phyloP scores from a whole-genome alignment of 2,329 filamentous ascomycete species.

The Fusarium temperatum region DNA sequence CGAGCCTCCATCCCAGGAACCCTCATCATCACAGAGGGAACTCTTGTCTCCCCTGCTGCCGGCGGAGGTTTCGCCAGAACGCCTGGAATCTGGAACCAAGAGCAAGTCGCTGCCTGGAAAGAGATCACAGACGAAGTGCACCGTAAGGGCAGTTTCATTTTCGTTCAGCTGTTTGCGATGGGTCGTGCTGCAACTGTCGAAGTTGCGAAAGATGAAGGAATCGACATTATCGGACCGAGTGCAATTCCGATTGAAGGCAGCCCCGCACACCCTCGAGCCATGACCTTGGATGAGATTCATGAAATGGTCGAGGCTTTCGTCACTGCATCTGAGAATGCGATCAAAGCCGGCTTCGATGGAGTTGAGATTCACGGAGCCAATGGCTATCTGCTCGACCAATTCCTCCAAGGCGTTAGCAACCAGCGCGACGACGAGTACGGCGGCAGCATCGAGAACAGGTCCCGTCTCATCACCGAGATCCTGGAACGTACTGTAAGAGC shows the following conservation, averaged over 20 bases:
- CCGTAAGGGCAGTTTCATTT: slow-evolving; percentile 67
- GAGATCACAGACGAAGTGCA: slow-evolving; percentile 71
- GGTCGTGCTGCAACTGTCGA: slow-evolving; percentile 61
- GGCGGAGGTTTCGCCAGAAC: slow-evolving; percentile 52
- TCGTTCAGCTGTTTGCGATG: slow-evolving; percentile 68
- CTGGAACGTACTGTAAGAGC: slow-evolving; percentile 50
- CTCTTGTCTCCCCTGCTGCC: slow-evolving; percentile 51
- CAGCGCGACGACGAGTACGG: slow-evolving; percentile 61
- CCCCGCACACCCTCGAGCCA: slow-evolving; percentile 63
- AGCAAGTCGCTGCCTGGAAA: slow-evolving; percentile 68
- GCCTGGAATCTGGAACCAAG: slow-evolving; percentile 66
- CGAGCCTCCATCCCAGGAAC: slow-evolving; percentile 53
- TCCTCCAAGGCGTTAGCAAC: slow-evolving; percentile 62
- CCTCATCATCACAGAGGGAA: slow-evolving; percentile 56
- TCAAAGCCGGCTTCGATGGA: slow-evolving; percentile 74
- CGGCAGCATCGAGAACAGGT: slow-evolving; percentile 61
- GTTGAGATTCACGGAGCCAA: slow-evolving; percentile 70
- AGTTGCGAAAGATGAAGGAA: slow-evolving; percentile 39
- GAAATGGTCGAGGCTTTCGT: slow-evolving; percentile 66
- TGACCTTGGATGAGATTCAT: slow-evolving; percentile 73
- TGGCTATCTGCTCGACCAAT: slow-evolving; percentile 70
- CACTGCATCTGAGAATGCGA: slow-evolving; percentile 60
- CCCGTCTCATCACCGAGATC: slow-evolving; percentile 62
- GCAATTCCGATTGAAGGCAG: slow-evolving; percentile 55
- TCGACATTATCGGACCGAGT: slow-evolving; percentile 42